Evolutionary conservation across 306 rosid species (phyloP).

Genomic region (Gynostemma pentaphyllum): DNA sequence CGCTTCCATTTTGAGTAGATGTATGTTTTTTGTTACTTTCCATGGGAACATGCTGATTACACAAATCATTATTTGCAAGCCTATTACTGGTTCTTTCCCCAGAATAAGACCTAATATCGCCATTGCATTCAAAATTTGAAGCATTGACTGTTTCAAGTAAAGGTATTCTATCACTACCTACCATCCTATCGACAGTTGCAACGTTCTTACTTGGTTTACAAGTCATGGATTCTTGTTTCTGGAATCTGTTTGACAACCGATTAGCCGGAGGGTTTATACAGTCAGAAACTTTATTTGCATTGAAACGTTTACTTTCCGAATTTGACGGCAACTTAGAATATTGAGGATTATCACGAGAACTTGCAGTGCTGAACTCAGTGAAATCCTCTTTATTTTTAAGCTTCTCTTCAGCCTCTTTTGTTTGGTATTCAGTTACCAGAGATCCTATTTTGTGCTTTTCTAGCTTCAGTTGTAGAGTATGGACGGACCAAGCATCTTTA

Average conservation of each 20-base stretch:
- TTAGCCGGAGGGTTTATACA: background rate
- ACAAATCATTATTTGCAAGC: slow-evolving; percentile 2
- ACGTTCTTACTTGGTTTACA: background rate
- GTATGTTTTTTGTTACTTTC: slow-evolving; percentile 2
- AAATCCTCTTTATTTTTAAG: background rate
- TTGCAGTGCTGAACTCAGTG: background rate
- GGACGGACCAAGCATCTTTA: background rate
- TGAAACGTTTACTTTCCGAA: background rate
- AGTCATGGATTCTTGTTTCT: background rate
- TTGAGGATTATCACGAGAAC: background rate
- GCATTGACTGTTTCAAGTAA: background rate
- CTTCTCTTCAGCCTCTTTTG: background rate
- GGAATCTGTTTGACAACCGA: background rate
- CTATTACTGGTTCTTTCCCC: background rate
- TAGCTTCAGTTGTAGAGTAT: background rate
- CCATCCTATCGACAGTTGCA: background rate
- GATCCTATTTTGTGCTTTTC: background rate
- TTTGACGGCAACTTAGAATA: slow-evolving; percentile 5
- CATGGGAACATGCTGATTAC: background rate
- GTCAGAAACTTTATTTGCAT: background rate
- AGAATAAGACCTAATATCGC: background rate
- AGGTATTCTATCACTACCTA: background rate
- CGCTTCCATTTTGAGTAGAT: slow-evolving; percentile 12
- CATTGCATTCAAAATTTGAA: background rate
- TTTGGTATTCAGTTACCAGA: background rate